Evolutionary conservation across 2,329 filamentous ascomycete genomes (phyloP).

Genomic region (Monilinia fructicola): DNA sequence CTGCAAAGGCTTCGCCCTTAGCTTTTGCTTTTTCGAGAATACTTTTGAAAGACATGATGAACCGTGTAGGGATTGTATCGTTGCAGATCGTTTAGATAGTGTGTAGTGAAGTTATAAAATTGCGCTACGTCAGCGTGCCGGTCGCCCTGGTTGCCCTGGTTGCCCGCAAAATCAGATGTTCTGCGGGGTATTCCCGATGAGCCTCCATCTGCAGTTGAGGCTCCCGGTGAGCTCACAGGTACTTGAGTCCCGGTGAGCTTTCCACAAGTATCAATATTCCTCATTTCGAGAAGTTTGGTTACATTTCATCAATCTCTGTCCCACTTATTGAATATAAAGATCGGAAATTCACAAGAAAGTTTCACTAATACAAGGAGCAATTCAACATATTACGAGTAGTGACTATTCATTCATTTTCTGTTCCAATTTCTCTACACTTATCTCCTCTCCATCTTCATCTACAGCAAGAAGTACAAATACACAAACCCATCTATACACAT

Average conservation of each 20-base stretch:
- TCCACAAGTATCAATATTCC: no score
- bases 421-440: not conserved
- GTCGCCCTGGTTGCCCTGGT: not conserved
- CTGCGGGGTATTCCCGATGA: conserved; percentile 2
- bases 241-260: no score
- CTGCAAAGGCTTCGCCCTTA: conserved; percentile 30
- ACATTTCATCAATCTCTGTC: no score
- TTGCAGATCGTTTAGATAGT: not conserved
- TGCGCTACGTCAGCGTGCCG: conserved; percentile 1
- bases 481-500: not conserved
- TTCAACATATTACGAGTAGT: not conserved
- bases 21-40: conserved; percentile 34
- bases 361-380: not conserved
- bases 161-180: not conserved
- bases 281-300: no score
- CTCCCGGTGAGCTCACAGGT: not conserved
- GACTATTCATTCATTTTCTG: not conserved
- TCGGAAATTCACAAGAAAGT: no score
- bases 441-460: not conserved
- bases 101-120: not conserved
- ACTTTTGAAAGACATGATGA: conserved; percentile 31
- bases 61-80: not conserved
- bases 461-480: not conserved
- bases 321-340: no score
- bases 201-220: no score